A percentile compares a stretch with the other conserved stretches of the same genome.
These are phyloP conservation scores for Pelargonium cotyledonis DNA, from an alignment of 441 rosid species.

Conservation along the genomic window DNA sequence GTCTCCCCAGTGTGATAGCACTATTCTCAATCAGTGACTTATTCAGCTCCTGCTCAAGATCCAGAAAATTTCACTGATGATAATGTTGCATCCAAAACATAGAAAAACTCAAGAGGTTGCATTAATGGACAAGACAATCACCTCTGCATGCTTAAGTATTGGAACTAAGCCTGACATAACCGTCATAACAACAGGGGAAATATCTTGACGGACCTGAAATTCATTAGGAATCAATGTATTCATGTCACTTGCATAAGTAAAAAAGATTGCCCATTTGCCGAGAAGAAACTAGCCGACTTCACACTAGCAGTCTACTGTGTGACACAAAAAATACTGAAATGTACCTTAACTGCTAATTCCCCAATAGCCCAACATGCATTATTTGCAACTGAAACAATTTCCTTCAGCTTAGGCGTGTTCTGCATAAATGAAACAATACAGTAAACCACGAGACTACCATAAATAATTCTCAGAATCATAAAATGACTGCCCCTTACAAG, in stretches of 20 bases:
- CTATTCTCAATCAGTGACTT: slow-evolving; percentile 86
- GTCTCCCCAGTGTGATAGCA: slow-evolving; percentile 95
- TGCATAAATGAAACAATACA: slow-evolving; percentile 28
- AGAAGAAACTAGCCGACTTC: background rate
- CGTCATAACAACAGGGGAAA: slow-evolving; percentile 77
- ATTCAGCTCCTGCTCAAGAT: slow-evolving; percentile 60
- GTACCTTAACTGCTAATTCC: slow-evolving; percentile 89
- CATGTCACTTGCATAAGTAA: background rate
- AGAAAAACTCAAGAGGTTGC: background rate
- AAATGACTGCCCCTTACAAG: slow-evolving; percentile 48
- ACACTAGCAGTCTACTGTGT: background rate
- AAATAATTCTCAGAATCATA: slow-evolving; percentile 14
- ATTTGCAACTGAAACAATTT: slow-evolving; percentile 83
- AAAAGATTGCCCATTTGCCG: background rate
- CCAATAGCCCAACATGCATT: slow-evolving; percentile 99
- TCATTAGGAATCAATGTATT: slow-evolving; percentile 5
- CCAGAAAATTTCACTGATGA: slow-evolving; percentile 11
- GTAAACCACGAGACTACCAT: slow-evolving; percentile 9
- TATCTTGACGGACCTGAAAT: slow-evolving; percentile 82
- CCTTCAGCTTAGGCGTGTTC: slow-evolving; percentile 62
- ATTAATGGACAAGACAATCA: slow-evolving; percentile 22
- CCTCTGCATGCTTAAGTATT: slow-evolving; percentile 85
- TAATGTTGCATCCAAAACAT: background rate
- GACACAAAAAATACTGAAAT: slow-evolving; percentile 7
- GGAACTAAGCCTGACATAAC: slow-evolving; percentile 69